Conservation (phyloP, 345 rosid species). For the Salix purpurea region DNA sequence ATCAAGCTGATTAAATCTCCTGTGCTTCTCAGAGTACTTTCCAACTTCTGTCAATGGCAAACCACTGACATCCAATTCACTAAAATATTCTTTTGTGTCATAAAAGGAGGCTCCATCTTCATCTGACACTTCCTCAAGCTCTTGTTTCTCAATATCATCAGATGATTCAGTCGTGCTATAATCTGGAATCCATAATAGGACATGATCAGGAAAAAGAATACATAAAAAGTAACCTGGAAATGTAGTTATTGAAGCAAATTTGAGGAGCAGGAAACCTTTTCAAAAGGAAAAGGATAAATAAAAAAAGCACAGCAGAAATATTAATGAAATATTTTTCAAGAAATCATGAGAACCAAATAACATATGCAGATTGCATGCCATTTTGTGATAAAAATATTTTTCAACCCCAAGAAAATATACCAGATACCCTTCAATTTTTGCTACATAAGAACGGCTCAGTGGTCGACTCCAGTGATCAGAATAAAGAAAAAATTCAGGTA, state of each 20-base stretch:
- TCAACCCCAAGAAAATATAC: not conserved
- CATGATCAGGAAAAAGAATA: constrained; percentile 1
- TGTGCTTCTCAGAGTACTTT: constrained; percentile 23
- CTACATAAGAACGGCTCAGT: not conserved
- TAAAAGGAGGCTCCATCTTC: constrained; percentile 72
- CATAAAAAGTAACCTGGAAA: not conserved
- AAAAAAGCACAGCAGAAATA: not conserved
- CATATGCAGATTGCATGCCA: not conserved
- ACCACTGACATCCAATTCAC: constrained; percentile 37
- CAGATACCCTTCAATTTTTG: not conserved
- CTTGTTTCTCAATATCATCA: constrained; percentile 90
- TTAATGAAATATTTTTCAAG: not conserved
- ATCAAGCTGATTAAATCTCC: constrained; percentile 18
- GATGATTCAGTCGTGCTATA: constrained; percentile 97
- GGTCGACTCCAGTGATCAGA: not conserved
- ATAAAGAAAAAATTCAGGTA: not conserved
- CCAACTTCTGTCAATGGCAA: constrained; percentile 35
- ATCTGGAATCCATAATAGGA: constrained; percentile 53
- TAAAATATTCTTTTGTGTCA: constrained; percentile 68
- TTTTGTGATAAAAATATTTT: not conserved
- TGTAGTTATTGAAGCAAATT: not conserved
- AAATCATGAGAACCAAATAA: not conserved
- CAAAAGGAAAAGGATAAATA: not conserved
- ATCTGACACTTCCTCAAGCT: constrained; percentile 79
- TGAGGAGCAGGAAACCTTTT: not conserved